phyloP scores from a whole-genome alignment of 2,329 filamentous ascomycete genomes.

The Fusarium udum region DNA sequence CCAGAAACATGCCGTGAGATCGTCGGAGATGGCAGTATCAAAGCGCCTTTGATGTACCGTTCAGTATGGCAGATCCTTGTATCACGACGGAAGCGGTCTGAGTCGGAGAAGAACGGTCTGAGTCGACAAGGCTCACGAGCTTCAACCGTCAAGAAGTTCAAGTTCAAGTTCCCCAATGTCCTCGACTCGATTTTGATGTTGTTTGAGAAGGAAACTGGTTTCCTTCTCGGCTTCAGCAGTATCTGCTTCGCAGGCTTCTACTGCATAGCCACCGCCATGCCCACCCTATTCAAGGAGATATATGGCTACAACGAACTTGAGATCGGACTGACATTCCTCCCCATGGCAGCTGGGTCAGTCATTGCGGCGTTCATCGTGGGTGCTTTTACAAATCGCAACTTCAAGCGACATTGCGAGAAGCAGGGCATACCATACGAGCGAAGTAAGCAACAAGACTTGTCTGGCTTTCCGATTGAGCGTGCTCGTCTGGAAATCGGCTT shows the following conservation, averaged over 20 bases:
- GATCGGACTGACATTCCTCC: slow-evolving; percentile 64
- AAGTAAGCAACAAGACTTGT: slow-evolving; percentile 60
- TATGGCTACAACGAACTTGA: slow-evolving; percentile 68
- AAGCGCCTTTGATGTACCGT: slow-evolving; percentile 51
- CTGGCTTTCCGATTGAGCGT: slow-evolving; percentile 61
- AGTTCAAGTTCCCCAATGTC: slow-evolving; percentile 53
- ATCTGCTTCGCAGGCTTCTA: slow-evolving; percentile 62
- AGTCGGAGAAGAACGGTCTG: slow-evolving; percentile 5
- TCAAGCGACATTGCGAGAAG: slow-evolving; percentile 65
- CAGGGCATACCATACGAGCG: slow-evolving; percentile 63
- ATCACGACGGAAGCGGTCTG: slow-evolving; percentile 23
- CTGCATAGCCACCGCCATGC: slow-evolving; percentile 57
- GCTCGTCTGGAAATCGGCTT: slow-evolving; percentile 60
- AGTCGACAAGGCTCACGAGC: slow-evolving; percentile 21
- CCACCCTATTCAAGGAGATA: slow-evolving; percentile 54
- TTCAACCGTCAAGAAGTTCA: slow-evolving; percentile 41
- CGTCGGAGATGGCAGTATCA: slow-evolving; percentile 63
- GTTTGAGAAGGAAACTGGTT: slow-evolving; percentile 53
- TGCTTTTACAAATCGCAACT: slow-evolving; percentile 72
- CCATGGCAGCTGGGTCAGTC: slow-evolving; percentile 60
- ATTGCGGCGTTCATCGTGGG: slow-evolving; percentile 59
- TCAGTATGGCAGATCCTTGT: slow-evolving; percentile 47
- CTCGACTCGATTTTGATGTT: slow-evolving; percentile 53
- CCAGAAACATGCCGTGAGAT: slow-evolving; percentile 61
- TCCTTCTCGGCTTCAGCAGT: slow-evolving; percentile 56